phyloP scores from a whole-genome alignment of 345 rosid genomes.

The Gossypium rotundifolium region DNA sequence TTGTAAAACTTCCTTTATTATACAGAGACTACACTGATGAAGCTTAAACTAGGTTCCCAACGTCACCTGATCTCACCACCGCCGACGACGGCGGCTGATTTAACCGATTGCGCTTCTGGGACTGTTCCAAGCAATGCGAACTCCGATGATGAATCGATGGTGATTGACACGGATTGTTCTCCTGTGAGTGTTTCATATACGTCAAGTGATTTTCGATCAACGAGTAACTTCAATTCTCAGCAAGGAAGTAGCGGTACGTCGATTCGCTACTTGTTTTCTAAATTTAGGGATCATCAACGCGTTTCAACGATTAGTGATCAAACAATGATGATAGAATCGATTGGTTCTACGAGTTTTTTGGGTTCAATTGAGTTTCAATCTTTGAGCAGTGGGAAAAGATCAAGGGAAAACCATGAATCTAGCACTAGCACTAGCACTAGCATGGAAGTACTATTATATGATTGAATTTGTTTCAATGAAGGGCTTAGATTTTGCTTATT shows the following conservation, averaged over 20 bases:
- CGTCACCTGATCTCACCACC: slow-evolving; percentile 16
- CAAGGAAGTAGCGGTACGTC: slow-evolving; percentile 24
- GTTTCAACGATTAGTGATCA: not conserved
- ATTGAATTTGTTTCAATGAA: not conserved
- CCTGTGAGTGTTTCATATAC: not conserved
- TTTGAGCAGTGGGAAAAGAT: not conserved
- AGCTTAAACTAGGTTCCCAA: slow-evolving; percentile 71
- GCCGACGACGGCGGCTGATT: not conserved
- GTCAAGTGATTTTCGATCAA: slow-evolving; percentile 11
- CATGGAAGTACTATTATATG: not conserved
- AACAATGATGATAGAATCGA: not conserved
- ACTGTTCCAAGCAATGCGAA: not conserved
- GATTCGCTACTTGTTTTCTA: slow-evolving; percentile 44
- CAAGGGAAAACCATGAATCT: not conserved
- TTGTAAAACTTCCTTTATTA: not conserved
- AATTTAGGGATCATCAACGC: slow-evolving; percentile 30
- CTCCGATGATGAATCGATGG: slow-evolving; percentile 8
- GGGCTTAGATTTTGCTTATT: not conserved
- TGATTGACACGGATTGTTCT: slow-evolving; percentile 16
- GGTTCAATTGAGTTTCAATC: not conserved
- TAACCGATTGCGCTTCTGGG: not conserved
- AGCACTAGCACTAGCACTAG: slow-evolving; percentile 6
- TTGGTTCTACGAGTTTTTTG: not conserved
- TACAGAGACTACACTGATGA: slow-evolving; percentile 70
- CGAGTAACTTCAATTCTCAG: slow-evolving; percentile 11